Percentiles rank a stretch among this genome's conserved stretches.
These are phyloP conservation scores for Persicaria maculosa DNA, from an alignment of 148 eudicot species.

Conservation along the genomic window DNA sequence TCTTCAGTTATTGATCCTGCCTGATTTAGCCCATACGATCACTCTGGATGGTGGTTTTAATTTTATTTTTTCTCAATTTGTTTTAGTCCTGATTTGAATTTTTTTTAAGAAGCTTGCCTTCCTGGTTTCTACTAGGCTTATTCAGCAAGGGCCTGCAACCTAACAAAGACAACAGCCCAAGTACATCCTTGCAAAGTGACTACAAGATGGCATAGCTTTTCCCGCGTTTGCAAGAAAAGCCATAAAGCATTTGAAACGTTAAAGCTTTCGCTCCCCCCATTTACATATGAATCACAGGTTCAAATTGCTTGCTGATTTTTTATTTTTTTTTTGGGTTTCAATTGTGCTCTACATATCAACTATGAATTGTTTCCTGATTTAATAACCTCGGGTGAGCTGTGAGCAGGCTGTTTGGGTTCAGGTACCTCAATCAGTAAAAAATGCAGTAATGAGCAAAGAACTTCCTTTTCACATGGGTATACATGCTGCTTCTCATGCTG, in stretches of 20 bases:
- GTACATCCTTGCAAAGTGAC: slow-evolving; percentile 67
- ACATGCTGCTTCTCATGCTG: slow-evolving; percentile 98
- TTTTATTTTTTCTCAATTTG: too few relatives aligned
- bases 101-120: slow-evolving; percentile 15
- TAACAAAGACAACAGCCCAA: slow-evolving; percentile 58
- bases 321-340: background rate
- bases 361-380: background rate
- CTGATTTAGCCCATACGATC: too few relatives aligned
- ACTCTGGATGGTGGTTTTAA: too few relatives aligned
- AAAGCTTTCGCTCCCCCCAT: slow-evolving; percentile 73
- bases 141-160: slow-evolving; percentile 41
- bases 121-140: slow-evolving; percentile 47
- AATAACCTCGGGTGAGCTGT: slow-evolving; percentile 15
- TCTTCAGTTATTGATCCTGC: too few relatives aligned
- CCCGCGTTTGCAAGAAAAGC: slow-evolving; percentile 65
- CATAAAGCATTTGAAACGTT: slow-evolving; percentile 65
- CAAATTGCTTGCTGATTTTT: slow-evolving; percentile 3
- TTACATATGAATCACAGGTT: slow-evolving; percentile 85
- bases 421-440: slow-evolving; percentile 71
- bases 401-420: slow-evolving; percentile 87
- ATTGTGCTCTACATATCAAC: background rate
- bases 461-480: slow-evolving; percentile 71
- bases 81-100: too few relatives aligned
- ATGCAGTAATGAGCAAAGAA: slow-evolving; percentile 43
- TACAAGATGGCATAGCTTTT: slow-evolving; percentile 94